Evolutionary conservation across 2,329 filamentous ascomycete genomes (phyloP).

Genomic region (Exophiala viscosa): DNA sequence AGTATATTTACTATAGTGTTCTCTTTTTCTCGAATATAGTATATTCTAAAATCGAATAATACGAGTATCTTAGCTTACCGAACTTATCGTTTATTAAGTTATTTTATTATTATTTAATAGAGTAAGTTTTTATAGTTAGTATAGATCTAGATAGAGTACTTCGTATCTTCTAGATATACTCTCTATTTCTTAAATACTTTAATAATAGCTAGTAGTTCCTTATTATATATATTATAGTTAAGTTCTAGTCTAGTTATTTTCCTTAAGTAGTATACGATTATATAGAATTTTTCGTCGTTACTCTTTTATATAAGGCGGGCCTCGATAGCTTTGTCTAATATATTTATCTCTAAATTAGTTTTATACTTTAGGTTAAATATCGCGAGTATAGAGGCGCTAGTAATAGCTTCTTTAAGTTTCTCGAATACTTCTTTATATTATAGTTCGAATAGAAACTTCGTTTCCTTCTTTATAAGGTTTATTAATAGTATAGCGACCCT

Average conservation of each 20-base stretch:
- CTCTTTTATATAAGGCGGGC: slow-evolving; percentile 1
- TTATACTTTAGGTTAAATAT: slow-evolving; percentile 16
- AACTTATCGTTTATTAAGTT: too few relatives aligned
- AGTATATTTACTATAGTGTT: slow-evolving; percentile 7
- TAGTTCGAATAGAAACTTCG: too few relatives aligned
- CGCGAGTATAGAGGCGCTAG: slow-evolving; percentile 9
- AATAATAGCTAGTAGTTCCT: too few relatives aligned
- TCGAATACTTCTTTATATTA: too few relatives aligned
- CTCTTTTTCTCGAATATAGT: slow-evolving; percentile 14
- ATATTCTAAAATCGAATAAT: slow-evolving; percentile 17
- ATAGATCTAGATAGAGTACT: too few relatives aligned
- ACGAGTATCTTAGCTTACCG: too few relatives aligned
- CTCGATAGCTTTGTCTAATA: neutral
- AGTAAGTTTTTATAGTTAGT: too few relatives aligned
- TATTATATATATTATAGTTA: too few relatives aligned
- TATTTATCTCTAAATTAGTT: neutral
- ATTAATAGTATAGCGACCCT: slow-evolving; percentile 23
- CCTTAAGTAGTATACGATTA: slow-evolving; percentile 22
- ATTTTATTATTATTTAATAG: too few relatives aligned
- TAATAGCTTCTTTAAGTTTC: too few relatives aligned
- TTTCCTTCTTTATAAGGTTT: slow-evolving; percentile 16
- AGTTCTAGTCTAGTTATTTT: slow-evolving; percentile 23
- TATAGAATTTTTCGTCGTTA: slow-evolving; percentile 13
- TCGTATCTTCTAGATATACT: slow-evolving; percentile 1
- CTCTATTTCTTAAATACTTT: slow-evolving; percentile 8